Evolutionary conservation across 2,329 filamentous ascomycete genomes (phyloP).

Genomic region (Phyllosticta capitalensis): DNA sequence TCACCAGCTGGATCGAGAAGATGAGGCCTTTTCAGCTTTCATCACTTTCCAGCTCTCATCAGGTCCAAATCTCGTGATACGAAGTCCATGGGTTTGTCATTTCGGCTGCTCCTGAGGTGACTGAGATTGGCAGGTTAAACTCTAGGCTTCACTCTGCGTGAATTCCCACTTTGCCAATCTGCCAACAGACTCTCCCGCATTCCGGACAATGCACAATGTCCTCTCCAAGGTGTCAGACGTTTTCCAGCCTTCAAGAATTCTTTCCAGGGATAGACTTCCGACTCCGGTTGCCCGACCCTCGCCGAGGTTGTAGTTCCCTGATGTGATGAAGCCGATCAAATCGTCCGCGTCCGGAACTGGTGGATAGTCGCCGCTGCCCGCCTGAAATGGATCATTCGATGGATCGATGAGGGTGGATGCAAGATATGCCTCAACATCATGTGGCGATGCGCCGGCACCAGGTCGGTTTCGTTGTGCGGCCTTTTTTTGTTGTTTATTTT

Average conservation of each 20-base stretch:
- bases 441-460: conserved; percentile 28
- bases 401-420: conserved; percentile 35
- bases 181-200: conserved; percentile 68
- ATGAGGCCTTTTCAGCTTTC: no score
- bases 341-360: conserved; percentile 64
- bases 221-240: conserved; percentile 24
- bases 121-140: not conserved
- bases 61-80: no score
- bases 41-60: no score
- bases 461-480: conserved; percentile 17
- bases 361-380: conserved; percentile 43
- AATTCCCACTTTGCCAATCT: conserved; percentile 72
- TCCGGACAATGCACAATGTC: conserved; percentile 68
- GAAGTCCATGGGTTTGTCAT: not conserved
- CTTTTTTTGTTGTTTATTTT: conserved; percentile 14
- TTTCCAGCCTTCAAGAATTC: conserved; percentile 41
- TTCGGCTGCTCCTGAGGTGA: not conserved
- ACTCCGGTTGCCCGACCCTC: conserved; percentile 68
- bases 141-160: not conserved
- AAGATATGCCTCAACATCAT: conserved; percentile 41
- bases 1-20: not conserved
- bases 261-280: conserved; percentile 56
- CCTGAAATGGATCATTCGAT: conserved; percentile 11
- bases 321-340: conserved; percentile 83
- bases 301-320: conserved; percentile 71